These are phyloP conservation scores for Ascochyta rabiei DNA, from an alignment of 2,329 filamentous ascomycete species.

Conservation along the genomic window DNA sequence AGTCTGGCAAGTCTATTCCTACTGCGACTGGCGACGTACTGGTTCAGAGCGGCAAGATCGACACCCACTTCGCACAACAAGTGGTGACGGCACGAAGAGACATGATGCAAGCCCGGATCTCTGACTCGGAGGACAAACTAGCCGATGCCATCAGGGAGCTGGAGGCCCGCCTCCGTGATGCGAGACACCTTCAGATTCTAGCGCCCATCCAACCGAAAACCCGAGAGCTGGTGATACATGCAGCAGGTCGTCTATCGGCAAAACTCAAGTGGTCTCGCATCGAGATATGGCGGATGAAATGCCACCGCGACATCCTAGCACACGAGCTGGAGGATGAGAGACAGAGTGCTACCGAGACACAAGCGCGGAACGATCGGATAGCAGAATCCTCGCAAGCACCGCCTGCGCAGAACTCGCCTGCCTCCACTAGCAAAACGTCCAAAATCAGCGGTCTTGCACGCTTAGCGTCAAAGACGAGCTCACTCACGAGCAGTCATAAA, in stretches of 20 bases:
- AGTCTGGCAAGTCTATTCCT: constrained; percentile 65
- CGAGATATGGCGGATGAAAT: constrained; percentile 90
- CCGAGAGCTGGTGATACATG: constrained; percentile 81
- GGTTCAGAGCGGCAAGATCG: constrained; percentile 74
- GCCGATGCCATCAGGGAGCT: constrained; percentile 75
- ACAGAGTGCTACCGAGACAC: constrained; percentile 43
- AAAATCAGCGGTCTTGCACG: constrained; percentile 43
- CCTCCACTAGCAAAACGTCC: constrained; percentile 33
- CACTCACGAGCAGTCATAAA: constrained; percentile 37
- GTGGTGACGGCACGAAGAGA: constrained; percentile 82
- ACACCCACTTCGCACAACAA: constrained; percentile 83
- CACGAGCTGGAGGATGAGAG: constrained; percentile 85
- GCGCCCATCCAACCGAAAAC: constrained; percentile 92
- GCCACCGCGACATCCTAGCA: constrained; percentile 84
- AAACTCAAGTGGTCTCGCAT: constrained; percentile 93
- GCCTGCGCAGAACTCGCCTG: constrained; percentile 33
- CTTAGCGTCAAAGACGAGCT: constrained; percentile 47
- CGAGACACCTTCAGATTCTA: constrained; percentile 84
- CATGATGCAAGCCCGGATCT: constrained; percentile 82
- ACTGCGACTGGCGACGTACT: constrained; percentile 76
- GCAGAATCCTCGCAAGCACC: constrained; percentile 27
- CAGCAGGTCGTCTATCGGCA: constrained; percentile 82
- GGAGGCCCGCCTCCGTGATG: constrained; percentile 83
- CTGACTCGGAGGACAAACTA: constrained; percentile 81
- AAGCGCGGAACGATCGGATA: constrained; percentile 35